Conservation (phyloP, 2,329 filamentous ascomycete species). For the Westerdykella ornata region DNA sequence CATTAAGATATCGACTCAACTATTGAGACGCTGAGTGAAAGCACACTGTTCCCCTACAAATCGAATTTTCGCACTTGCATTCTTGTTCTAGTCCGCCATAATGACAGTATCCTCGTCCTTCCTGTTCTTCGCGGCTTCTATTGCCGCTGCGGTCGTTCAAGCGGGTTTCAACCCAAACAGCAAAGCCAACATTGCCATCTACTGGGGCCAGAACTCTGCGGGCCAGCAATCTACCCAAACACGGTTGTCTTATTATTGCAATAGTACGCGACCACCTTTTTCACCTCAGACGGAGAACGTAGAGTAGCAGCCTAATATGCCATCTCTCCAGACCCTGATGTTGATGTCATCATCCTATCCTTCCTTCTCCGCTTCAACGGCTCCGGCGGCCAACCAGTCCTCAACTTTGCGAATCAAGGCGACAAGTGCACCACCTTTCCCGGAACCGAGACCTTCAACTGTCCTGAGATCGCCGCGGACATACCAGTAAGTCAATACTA, state of each 20-base stretch:
- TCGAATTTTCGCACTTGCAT: too few relatives aligned
- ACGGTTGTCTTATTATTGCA: slow-evolving; percentile 13
- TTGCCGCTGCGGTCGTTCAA: not conserved
- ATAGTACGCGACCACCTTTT: slow-evolving; percentile 16
- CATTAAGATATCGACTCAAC: too few relatives aligned
- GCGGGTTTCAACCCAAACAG: slow-evolving; percentile 16
- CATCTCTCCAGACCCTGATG: slow-evolving; percentile 35
- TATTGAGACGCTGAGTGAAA: too few relatives aligned
- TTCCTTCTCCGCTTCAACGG: slow-evolving; percentile 56
- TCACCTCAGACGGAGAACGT: not conserved
- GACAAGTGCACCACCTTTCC: slow-evolving; percentile 54
- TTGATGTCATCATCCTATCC: slow-evolving; percentile 56
- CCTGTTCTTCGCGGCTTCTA: too few relatives aligned
- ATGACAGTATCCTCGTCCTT: too few relatives aligned
- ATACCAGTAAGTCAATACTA: slow-evolving; percentile 24
- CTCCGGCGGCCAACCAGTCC: slow-evolving; percentile 43
- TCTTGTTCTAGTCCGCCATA: too few relatives aligned
- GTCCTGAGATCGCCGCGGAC: slow-evolving; percentile 55
- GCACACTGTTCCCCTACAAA: too few relatives aligned
- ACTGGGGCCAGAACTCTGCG: slow-evolving; percentile 53
- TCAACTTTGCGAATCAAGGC: slow-evolving; percentile 61
- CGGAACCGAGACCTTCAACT: slow-evolving; percentile 54
- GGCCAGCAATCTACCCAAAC: slow-evolving; percentile 10
- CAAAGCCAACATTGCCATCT: slow-evolving; percentile 53
- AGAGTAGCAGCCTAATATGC: slow-evolving; percentile 48